phyloP scores from a whole-genome alignment of 495 filamentous ascomycete species.

The Xylaria bambusicola region DNA sequence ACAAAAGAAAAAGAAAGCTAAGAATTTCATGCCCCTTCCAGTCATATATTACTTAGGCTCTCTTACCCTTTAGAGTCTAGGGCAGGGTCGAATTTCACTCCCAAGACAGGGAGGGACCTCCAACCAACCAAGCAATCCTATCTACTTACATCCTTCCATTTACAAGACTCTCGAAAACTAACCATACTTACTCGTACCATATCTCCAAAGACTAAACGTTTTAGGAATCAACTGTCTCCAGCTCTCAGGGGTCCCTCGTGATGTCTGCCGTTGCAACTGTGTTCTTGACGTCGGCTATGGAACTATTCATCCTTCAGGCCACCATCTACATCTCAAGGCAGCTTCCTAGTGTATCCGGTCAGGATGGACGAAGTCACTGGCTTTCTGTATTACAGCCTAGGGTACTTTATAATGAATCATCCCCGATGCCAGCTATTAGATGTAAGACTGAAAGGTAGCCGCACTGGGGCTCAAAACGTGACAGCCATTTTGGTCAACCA shows the following conservation, averaged over 20 bases:
- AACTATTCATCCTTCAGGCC: conserved; percentile 13
- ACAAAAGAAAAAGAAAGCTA: conserved; percentile 4
- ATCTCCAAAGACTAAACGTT: conserved; percentile 1
- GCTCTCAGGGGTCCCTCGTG: conserved; percentile 11
- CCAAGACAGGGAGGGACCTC: neutral
- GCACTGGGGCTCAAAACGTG: conserved; percentile 14
- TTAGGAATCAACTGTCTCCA: conserved; percentile 2
- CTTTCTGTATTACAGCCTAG: conserved; percentile 6
- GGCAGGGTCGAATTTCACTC: neutral
- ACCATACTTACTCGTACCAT: conserved; percentile 2
- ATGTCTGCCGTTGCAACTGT: neutral
- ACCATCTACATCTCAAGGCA: neutral
- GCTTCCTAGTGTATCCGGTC: conserved; percentile 1
- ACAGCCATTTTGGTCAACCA: conserved; percentile 15
- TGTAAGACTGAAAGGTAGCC: conserved; percentile 15
- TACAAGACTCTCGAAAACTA: conserved; percentile 1
- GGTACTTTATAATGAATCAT: conserved; percentile 15
- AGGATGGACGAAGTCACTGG: conserved; percentile 4
- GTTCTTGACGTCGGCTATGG: conserved; percentile 6
- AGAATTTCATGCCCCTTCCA: neutral
- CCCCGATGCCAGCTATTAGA: conserved; percentile 11
- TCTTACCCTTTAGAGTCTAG: conserved; percentile 10
- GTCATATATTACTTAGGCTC: neutral
- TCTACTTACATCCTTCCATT: neutral
- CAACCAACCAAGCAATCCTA: neutral